phyloP scores from a whole-genome alignment of 2,329 filamentous ascomycete genomes.

The Cercospora citrullina region DNA sequence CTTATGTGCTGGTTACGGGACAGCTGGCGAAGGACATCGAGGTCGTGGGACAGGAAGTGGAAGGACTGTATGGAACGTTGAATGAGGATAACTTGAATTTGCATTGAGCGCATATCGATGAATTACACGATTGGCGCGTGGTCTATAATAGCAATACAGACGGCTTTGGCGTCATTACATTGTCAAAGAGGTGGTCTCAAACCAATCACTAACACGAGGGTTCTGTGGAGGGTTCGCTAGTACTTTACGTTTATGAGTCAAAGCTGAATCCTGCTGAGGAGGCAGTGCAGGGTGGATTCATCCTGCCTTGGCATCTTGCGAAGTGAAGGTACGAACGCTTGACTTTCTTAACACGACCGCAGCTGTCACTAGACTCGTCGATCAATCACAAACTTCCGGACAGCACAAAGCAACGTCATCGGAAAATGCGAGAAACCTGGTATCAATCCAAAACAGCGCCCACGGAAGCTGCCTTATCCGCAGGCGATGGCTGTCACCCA shows the following conservation, averaged over 20 bases:
- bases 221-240: not conserved
- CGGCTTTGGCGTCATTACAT: not conserved
- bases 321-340: not conserved
- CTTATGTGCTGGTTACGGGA: slow-evolving; percentile 70
- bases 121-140: not conserved
- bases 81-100: slow-evolving; percentile 63
- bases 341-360: not conserved
- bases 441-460: not conserved
- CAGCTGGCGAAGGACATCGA: slow-evolving; percentile 42
- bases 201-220: not conserved
- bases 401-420: not conserved
- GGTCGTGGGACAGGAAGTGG: slow-evolving; percentile 39
- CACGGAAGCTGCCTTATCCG: not conserved
- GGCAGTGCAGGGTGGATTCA: not conserved
- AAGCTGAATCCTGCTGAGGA: not conserved
- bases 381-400: not conserved
- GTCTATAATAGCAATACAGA: not conserved
- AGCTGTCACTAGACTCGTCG: not conserved
- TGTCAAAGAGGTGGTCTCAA: not conserved
- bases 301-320: not conserved
- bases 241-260: not conserved
- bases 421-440: not conserved
- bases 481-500: not conserved
- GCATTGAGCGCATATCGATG: slow-evolving; percentile 38
- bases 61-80: slow-evolving; percentile 61